These are phyloP conservation scores for Yamadazyma jaroonii DNA, from an alignment of 1,139 yeast species.

Conservation along the genomic window DNA sequence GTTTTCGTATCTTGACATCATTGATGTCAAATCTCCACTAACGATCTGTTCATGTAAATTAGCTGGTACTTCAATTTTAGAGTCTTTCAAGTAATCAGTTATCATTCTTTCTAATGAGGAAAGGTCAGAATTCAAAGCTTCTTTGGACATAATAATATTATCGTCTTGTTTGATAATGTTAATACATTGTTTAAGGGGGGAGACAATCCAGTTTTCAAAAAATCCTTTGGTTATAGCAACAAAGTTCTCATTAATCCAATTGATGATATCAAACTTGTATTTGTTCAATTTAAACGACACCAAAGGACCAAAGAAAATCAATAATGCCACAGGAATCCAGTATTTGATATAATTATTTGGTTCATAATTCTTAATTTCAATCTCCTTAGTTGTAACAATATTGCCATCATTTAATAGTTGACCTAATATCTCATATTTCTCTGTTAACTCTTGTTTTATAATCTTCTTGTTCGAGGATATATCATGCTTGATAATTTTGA, in stretches of 20 bases:
- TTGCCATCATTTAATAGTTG: constrained; percentile 15
- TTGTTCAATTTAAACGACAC: constrained; percentile 41
- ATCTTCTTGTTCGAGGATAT: constrained; percentile 18
- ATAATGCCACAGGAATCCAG: constrained; percentile 59
- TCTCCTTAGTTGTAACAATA: neutral
- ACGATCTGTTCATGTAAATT: constrained; percentile 34
- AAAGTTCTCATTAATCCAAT: constrained; percentile 58
- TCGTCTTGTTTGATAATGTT: constrained; percentile 82
- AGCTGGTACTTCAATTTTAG: constrained; percentile 20
- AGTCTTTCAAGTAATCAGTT: constrained; percentile 61
- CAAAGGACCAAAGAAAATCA: constrained; percentile 50
- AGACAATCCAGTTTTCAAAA: constrained; percentile 76
- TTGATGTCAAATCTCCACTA: constrained; percentile 69
- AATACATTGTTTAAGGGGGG: constrained; percentile 72
- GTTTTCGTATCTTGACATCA: constrained; percentile 76
- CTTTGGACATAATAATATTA: constrained; percentile 68
- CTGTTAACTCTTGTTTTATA: constrained; percentile 19
- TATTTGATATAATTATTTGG: constrained; percentile 56
- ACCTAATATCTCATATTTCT: constrained; percentile 23
- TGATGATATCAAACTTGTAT: constrained; percentile 49
- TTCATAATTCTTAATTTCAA: constrained; percentile 20
- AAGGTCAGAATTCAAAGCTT: constrained; percentile 74
- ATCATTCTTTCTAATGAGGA: constrained; percentile 87
- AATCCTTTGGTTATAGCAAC: constrained; percentile 66
- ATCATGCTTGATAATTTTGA: constrained; percentile 23